Evolutionary conservation across 2,329 filamentous ascomycete species (phyloP).

Genomic region (Metarhizium sp.): DNA sequence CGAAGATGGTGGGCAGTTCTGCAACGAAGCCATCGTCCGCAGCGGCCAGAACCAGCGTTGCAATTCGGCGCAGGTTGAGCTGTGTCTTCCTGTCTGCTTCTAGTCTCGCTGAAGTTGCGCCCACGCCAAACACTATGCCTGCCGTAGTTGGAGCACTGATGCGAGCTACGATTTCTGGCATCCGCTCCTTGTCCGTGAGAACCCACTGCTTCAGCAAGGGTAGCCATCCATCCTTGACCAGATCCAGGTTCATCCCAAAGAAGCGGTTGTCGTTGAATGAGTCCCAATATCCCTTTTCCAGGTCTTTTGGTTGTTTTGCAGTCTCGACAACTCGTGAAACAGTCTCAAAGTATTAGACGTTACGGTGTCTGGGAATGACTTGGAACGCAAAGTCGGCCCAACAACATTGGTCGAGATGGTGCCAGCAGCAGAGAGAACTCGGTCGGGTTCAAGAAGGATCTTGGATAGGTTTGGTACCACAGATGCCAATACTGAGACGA

Average conservation of each 20-base stretch:
- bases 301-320: conserved; percentile 72
- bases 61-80: conserved; percentile 74
- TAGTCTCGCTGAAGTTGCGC: conserved; percentile 83
- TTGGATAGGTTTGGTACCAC: conserved; percentile 75
- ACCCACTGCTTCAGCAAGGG: conserved; percentile 77
- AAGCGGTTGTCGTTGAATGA: conserved; percentile 86
- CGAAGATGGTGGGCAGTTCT: conserved; percentile 64
- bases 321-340: conserved; percentile 64
- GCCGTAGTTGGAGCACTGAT: conserved; percentile 82
- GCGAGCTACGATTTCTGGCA: conserved; percentile 70
- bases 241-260: conserved; percentile 57
- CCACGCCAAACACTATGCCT: conserved; percentile 97
- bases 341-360: conserved; percentile 62
- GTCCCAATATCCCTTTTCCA: conserved; percentile 93
- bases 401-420: conserved; percentile 79
- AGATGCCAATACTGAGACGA: conserved; percentile 68
- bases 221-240: conserved; percentile 71
- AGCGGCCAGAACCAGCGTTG: conserved; percentile 68
- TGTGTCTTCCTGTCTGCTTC: conserved; percentile 93
- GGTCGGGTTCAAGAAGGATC: conserved; percentile 77
- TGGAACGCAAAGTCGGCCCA: conserved; percentile 71
- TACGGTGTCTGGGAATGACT: conserved; percentile 78
- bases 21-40: conserved; percentile 70
- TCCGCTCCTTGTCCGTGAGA: conserved; percentile 75
- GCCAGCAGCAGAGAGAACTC: conserved; percentile 66